Base-by-base conservation (phyloP, 73 alveolate species). In the Tetrahymena borealis region DNA sequence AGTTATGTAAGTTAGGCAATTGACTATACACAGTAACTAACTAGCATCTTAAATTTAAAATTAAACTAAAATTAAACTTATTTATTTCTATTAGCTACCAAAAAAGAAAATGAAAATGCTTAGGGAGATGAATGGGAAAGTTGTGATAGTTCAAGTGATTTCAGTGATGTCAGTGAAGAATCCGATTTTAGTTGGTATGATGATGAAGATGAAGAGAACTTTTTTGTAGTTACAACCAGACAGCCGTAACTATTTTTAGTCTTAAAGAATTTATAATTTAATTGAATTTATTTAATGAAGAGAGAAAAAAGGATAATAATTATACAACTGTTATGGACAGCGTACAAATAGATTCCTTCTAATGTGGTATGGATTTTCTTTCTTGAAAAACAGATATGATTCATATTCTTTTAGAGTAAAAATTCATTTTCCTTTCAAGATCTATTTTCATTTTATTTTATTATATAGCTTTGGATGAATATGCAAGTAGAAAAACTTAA, bases 311-410 rank as follows among this genome's bases (percentile, higher is more conserved):
- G 85, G 85, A 60, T 28, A 60, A 60, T 20, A 60, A 9, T 60
- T 60, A 60, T 60, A 60, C 28, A 60, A 60, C 28, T 60, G 85
- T 9, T 93, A 93, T 40, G 95, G 95, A 15, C 35, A 92, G 38
- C 90, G 95, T 20, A 93, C 95, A 16, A 93, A 93, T 40, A 79
- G 95, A 85, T 93, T 93, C 77, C 41, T 93, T n/a, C 90, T 93
- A 20, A 85, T 91, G 31, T 93, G 95, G 95, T 93, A 93, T 40
- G 95, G 95, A 38, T 93, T 93, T 85, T 85, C 95, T 4, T 33
- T 93, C 40, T 39, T 85, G 33, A 85, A 93, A 12, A 93, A 93
- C 41, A 79, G 91, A 39, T 93, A 93, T 35, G 91, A 92, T 32
- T 93, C 95, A 3, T 93, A 35, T 32, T 79, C 90, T 33, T 93